These are phyloP conservation scores for Aspergillus oerlinghausenensis DNA, from an alignment of 2,329 filamentous ascomycete genomes.

Conservation along the genomic window DNA sequence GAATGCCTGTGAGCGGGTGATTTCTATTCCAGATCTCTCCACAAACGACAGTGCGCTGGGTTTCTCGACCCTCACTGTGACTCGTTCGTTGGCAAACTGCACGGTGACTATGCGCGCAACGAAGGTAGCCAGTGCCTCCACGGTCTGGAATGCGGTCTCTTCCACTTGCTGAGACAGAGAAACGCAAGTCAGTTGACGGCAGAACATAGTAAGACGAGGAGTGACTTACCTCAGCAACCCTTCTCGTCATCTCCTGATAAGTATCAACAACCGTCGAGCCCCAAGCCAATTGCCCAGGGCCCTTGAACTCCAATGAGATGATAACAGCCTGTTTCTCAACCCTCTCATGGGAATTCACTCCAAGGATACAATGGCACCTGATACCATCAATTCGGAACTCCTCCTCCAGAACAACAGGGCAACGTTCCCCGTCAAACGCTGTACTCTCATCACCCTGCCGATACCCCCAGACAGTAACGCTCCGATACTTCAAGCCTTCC, in stretches of 20 bases:
- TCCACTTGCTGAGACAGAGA: constrained; percentile 38
- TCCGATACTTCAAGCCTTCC: constrained; percentile 38
- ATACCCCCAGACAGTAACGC: constrained; percentile 31
- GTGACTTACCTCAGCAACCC: constrained; percentile 35
- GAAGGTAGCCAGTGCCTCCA: constrained; percentile 48
- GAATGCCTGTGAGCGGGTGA: constrained; percentile 44
- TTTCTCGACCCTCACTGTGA: constrained; percentile 48
- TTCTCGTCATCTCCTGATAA: constrained; percentile 37
- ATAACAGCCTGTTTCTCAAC: constrained; percentile 48
- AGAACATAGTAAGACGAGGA: constrained; percentile 2
- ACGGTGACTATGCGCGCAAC: constrained; percentile 44
- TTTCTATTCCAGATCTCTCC: constrained; percentile 45
- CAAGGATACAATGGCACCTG: constrained; percentile 45
- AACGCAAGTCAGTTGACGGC: constrained; percentile 7
- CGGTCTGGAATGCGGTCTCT: constrained; percentile 45
- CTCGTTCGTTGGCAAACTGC: constrained; percentile 41
- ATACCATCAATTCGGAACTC: constrained; percentile 42
- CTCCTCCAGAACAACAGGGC: constrained; percentile 30
- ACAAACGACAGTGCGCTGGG: constrained; percentile 49
- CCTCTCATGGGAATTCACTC: constrained; percentile 50
- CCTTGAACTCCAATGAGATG: constrained; percentile 35
- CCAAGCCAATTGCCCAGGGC: constrained; percentile 29
- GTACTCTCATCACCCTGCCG: constrained; percentile 19
- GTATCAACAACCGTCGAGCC: constrained; percentile 30
- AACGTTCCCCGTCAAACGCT: constrained; percentile 22